Conservation (phyloP, 805 yeast species). For the Metschnikowia sp. region DNA sequence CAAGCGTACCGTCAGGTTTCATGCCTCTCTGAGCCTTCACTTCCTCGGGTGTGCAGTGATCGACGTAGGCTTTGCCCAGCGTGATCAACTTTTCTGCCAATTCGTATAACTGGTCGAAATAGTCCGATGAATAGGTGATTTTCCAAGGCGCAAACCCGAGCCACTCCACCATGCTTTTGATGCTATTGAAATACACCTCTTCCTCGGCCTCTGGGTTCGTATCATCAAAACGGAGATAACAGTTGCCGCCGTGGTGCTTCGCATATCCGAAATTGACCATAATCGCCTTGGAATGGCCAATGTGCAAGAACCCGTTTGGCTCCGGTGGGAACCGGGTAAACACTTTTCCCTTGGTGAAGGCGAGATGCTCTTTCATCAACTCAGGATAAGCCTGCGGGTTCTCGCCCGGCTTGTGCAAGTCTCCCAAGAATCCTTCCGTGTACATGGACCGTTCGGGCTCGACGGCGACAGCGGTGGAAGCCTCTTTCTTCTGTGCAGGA, state of each 20-base stretch:
- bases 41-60: constrained; percentile 90
- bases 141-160: constrained; percentile 93
- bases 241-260: constrained; percentile 75
- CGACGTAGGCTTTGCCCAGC: constrained; percentile 78
- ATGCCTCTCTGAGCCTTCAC: constrained; percentile 88
- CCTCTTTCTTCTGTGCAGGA: constrained; percentile 15
- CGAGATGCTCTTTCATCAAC: constrained; percentile 74
- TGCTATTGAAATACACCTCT: constrained; percentile 81
- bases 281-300: constrained; percentile 97
- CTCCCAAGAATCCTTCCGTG: constrained; percentile 92
- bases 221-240: constrained; percentile 93
- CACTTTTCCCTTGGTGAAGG: constrained; percentile 76
- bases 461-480: constrained; percentile 18
- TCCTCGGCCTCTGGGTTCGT: constrained; percentile 99
- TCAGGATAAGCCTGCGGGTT: constrained; percentile 90
- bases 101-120: constrained; percentile 83
- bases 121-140: constrained; percentile 92
- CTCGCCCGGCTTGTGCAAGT: constrained; percentile 91
- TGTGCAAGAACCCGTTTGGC: constrained; percentile 95
- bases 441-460: constrained; percentile 68
- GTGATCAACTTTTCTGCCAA: constrained; percentile 81
- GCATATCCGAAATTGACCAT: constrained; percentile 99
- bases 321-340: constrained; percentile 98
- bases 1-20: constrained; percentile 86
- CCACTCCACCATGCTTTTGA: constrained; percentile 85